Conservation (phyloP, 192 early-diverging fungal species). For the Phycomyces blakesleeanus region DNA sequence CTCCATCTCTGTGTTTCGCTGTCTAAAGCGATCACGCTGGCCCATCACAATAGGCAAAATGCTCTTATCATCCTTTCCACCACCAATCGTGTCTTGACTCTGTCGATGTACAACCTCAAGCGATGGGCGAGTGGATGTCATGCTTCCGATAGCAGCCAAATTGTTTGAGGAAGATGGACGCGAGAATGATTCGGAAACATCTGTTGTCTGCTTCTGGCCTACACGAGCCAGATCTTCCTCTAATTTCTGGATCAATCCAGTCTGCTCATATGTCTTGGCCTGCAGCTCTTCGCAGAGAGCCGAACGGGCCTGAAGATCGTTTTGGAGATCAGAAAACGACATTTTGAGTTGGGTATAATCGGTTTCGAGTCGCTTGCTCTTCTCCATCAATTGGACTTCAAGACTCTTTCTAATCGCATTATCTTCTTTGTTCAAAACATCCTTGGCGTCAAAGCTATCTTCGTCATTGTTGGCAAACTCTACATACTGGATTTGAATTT, state of each 20-base stretch:
- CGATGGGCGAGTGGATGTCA: neutral
- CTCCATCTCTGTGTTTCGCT: conserved; percentile 83
- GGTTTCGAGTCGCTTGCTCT: conserved; percentile 79
- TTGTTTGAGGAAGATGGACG: conserved; percentile 2
- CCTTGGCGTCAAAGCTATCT: conserved; percentile 38
- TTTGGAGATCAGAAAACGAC: conserved; percentile 27
- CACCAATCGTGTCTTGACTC: conserved; percentile 7
- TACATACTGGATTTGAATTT: conserved; percentile 43
- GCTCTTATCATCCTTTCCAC: conserved; percentile 31
- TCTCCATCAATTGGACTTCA: conserved; percentile 76
- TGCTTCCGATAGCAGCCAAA: conserved; percentile 7
- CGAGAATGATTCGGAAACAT: conserved; percentile 4
- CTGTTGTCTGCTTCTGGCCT: conserved; percentile 16
- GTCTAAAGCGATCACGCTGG: conserved; percentile 87
- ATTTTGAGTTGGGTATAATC: conserved; percentile 61
- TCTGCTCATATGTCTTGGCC: conserved; percentile 38
- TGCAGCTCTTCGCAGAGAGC: conserved; percentile 31
- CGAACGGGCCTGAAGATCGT: conserved; percentile 25
- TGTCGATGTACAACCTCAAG: neutral
- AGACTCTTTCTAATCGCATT: conserved; percentile 52
- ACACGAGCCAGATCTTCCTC: conserved; percentile 52
- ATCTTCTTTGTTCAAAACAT: conserved; percentile 38
- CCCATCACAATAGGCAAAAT: conserved; percentile 84
- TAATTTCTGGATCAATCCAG: conserved; percentile 49
- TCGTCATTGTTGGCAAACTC: conserved; percentile 59